Base-by-base conservation (phyloP, 208 protist genomes). In the Phytomonas sp. region DNA sequence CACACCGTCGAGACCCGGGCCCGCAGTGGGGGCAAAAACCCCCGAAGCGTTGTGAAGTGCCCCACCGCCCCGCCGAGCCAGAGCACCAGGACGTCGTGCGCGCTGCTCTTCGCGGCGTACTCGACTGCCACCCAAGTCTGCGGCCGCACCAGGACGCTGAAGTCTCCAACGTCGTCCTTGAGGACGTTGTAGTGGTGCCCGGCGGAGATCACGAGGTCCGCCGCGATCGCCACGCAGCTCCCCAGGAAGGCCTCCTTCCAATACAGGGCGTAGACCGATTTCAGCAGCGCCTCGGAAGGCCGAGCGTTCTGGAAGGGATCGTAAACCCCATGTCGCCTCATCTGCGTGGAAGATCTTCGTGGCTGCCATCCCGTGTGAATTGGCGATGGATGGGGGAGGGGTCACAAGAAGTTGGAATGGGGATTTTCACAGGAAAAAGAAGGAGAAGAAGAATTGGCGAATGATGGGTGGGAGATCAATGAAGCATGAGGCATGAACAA, bases 101-200 rank as follows among this genome's bases (percentile, higher is more conserved):
- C 65, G 30, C 69, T 75, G 63, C 86, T 82, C 67, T 95, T 95
- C 6, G 79, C 63, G 6, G 78, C 85, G 67, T 91, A 92, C 63
- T 84, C 76, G 0, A 83, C 84, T 0, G 60, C 56, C 8, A 80
- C 60, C 75, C 80, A 86, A 60, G 80, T 66, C 16, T 73, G 59
- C 0, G 73, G 67, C 56, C 73, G 70, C 6, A 80, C 75, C 31
- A 86, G 70, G 3, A 95, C 69, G 45, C 69, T 89, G 45, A 95
- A 92, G 71, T 93, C 86, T 19, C 84, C 90, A 2, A 92, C 86
- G 60, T 92, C 85, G 65, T 95, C 90, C 71, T 84, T 83, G 16
- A 66, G 72, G 4, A 77, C 71, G 73, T 92, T 92, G 75, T 86
- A 93, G 76, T 95, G 90, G 60, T 95, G 90, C 0, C 87, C 90